A percentile compares a stretch with the other conserved stretches of the same genome.
Evolutionary conservation across 2,329 filamentous ascomycete genomes (phyloP).

Genomic region (Fusarium coicis): DNA sequence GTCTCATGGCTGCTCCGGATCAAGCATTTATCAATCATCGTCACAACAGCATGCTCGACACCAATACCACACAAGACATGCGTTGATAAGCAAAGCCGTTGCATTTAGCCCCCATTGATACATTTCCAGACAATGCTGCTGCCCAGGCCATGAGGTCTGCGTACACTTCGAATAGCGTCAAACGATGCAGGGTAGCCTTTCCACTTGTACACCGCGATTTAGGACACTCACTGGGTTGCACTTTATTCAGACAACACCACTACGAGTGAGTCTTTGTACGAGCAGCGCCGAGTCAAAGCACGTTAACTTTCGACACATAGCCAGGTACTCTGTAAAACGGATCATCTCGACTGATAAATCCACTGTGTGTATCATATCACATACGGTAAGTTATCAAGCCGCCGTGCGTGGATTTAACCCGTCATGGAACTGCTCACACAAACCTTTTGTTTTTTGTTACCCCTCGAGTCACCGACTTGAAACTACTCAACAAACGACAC

Average conservation of each 20-base stretch:
- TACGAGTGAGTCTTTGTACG: not conserved
- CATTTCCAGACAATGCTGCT: not conserved
- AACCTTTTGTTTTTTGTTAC: not conserved
- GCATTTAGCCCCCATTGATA: not conserved
- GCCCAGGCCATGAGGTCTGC: not conserved
- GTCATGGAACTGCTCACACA: not conserved
- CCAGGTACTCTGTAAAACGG: not conserved
- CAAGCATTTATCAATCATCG: constrained; percentile 3
- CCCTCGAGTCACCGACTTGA: not conserved
- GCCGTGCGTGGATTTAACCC: not conserved
- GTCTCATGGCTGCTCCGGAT: constrained; percentile 2
- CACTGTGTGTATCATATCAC: not conserved
- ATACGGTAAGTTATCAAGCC: not conserved
- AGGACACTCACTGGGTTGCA: not conserved
- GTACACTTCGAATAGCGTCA: not conserved
- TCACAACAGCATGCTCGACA: not conserved
- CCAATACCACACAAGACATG: not conserved
- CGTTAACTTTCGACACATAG: not conserved
- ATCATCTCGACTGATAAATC: not conserved
- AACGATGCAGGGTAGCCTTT: constrained; percentile 31
- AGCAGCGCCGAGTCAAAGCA: not conserved
- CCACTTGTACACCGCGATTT: constrained; percentile 6
- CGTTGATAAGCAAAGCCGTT: not conserved
- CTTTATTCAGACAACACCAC: not conserved
- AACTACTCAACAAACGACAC: not conserved